Evolutionary conservation across 805 yeast genomes (phyloP).

Genomic region (Candida sithepensis): DNA sequence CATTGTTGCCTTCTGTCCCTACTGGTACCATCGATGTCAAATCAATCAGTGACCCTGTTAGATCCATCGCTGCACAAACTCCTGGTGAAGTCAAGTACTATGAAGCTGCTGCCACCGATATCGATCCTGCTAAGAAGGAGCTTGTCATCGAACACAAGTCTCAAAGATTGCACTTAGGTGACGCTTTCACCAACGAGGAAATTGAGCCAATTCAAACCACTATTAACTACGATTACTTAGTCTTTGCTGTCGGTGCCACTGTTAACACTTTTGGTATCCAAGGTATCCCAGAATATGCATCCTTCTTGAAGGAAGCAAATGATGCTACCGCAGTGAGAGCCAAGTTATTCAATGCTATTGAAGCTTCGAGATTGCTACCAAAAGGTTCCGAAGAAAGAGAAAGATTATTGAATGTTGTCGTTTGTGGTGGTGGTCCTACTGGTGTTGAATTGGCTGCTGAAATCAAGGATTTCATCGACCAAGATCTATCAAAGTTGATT

Average conservation of each 20-base stretch:
- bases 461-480: conserved; percentile 88
- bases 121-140: conserved; percentile 68
- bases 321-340: conserved; percentile 81
- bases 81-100: conserved; percentile 74
- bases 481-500: conserved; percentile 83
- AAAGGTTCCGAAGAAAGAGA: conserved; percentile 69
- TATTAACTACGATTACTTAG: conserved; percentile 71
- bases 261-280: conserved; percentile 92
- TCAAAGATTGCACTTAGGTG: conserved; percentile 49
- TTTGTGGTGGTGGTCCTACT: conserved; percentile 97
- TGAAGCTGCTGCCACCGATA: conserved; percentile 85
- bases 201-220: conserved; percentile 42
- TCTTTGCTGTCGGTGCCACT: conserved; percentile 90
- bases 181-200: conserved; percentile 40
- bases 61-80: conserved; percentile 71
- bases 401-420: conserved; percentile 79
- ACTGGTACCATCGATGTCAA: conserved; percentile 87
- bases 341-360: conserved; percentile 79
- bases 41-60: conserved; percentile 90
- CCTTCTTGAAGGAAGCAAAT: conserved; percentile 82
- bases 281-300: conserved; percentile 84
- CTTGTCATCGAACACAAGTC: conserved; percentile 56
- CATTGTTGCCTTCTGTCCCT: conserved; percentile 90
- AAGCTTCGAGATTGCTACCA: conserved; percentile 78
- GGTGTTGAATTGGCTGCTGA: conserved; percentile 98